phyloP scores from a whole-genome alignment of 2,329 filamentous ascomycete species.

The Aspergillus viridinutans region DNA sequence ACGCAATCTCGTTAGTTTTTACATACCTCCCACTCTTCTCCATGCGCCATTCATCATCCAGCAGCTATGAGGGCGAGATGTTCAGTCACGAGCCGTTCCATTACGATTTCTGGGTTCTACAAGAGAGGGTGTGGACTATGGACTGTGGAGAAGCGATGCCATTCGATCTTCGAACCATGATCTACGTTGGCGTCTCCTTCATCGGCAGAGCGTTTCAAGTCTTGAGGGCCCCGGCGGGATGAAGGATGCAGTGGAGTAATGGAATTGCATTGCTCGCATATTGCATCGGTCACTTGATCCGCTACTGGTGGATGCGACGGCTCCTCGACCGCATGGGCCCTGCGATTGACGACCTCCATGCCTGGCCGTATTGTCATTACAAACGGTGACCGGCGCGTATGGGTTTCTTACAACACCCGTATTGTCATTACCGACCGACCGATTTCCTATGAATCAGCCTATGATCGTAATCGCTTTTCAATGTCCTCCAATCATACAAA shows the following conservation, averaged over 20 bases:
- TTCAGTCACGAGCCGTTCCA: slow-evolving; percentile 2
- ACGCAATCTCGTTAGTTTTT: slow-evolving; percentile 10
- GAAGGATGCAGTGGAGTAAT: slow-evolving; percentile 22
- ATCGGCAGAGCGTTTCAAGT: slow-evolving; percentile 5
- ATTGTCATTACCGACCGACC: slow-evolving; percentile 23
- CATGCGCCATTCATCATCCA: slow-evolving; percentile 2
- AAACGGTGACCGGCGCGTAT: slow-evolving; percentile 21
- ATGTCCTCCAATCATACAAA: background rate
- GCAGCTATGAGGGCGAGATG: slow-evolving; percentile 8
- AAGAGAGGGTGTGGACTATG: slow-evolving; percentile 14
- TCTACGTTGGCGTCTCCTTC: slow-evolving; percentile 24
- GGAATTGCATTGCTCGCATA: slow-evolving; percentile 49
- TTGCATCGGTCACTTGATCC: slow-evolving; percentile 59
- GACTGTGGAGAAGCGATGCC: slow-evolving; percentile 26
- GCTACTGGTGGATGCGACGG: slow-evolving; percentile 27
- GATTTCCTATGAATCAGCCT: slow-evolving; percentile 7
- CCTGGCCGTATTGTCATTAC: slow-evolving; percentile 15
- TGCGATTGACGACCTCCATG: background rate
- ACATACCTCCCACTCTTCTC: background rate
- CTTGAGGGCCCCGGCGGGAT: slow-evolving; percentile 16
- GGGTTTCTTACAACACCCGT: slow-evolving; percentile 26
- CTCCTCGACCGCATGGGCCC: slow-evolving; percentile 10
- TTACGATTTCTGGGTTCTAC: background rate
- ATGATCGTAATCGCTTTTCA: slow-evolving; percentile 1
- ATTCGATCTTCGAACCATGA: slow-evolving; percentile 30